Conservation (phyloP, 768 basidiomycete genomes). For the Lactifluus echinatus region DNA sequence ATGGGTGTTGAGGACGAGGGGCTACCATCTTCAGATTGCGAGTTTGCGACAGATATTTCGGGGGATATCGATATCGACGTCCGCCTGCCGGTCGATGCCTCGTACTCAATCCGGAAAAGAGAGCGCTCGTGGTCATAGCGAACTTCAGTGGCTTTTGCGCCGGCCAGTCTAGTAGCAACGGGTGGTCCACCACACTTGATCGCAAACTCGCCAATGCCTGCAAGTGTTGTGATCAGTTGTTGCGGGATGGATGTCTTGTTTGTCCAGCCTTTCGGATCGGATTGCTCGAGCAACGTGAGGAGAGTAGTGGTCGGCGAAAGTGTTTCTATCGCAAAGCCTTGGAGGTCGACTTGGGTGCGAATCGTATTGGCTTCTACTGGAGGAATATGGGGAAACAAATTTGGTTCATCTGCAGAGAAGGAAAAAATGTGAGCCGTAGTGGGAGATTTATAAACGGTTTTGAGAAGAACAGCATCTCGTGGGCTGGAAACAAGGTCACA, state of each 20-base stretch:
- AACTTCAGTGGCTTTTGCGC: constrained; percentile 63
- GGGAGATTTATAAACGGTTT: constrained; percentile 95
- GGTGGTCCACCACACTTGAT: constrained; percentile 96
- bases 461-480: constrained; percentile 82
- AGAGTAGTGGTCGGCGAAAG: constrained; percentile 92
- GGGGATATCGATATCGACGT: constrained; percentile 17
- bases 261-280: constrained; percentile 95
- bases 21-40: constrained; percentile 19
- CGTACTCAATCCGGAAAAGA: constrained; percentile 78
- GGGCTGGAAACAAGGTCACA: constrained; percentile 41
- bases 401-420: constrained; percentile 85
- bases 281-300: constrained; percentile 90
- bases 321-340: constrained; percentile 95
- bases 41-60: constrained; percentile 9
- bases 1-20: constrained; percentile 33
- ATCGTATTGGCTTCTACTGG: constrained; percentile 67
- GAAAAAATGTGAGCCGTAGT: constrained; percentile 92
- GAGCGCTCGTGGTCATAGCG: constrained; percentile 85
- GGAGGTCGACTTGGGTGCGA: constrained; percentile 93
- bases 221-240: constrained; percentile 84
- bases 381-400: constrained; percentile 72
- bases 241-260: constrained; percentile 90
- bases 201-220: constrained; percentile 90
- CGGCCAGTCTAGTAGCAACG: constrained; percentile 72
- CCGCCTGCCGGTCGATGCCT: constrained; percentile 48